Evolutionary conservation across 306 rosid species (phyloP).

Genomic region (Crotalaria pallida): DNA sequence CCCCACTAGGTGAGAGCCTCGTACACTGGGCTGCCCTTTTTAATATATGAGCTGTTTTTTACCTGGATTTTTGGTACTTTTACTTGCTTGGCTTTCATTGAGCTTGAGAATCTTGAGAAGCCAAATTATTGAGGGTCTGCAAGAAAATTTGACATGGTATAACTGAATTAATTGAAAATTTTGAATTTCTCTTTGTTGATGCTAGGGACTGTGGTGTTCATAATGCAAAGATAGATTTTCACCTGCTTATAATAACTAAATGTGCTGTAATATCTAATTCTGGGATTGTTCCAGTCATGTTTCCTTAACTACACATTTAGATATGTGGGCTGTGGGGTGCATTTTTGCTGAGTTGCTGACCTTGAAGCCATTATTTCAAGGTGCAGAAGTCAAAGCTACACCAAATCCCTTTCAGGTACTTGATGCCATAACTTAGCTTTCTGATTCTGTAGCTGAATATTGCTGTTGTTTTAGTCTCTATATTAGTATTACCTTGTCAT

Average conservation of each 20-base stretch:
- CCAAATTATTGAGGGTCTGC: constrained; percentile 2
- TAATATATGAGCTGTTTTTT: too few relatives aligned
- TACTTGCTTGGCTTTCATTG: not conserved
- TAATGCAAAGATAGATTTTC: constrained; percentile 5
- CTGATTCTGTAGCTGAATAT: not conserved
- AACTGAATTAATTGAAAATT: not conserved
- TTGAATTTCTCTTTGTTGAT: not conserved
- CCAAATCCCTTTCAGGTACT: constrained; percentile 90
- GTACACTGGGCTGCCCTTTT: too few relatives aligned
- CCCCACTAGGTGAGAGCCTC: too few relatives aligned
- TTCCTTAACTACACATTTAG: constrained; percentile 46
- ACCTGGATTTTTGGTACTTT: not conserved
- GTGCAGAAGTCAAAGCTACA: constrained; percentile 83
- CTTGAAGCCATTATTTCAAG: constrained; percentile 96
- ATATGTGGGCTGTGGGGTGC: constrained; percentile 99
- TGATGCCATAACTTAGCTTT: constrained; percentile 7
- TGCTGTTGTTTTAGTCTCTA: not conserved
- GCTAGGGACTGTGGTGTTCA: constrained; percentile 8
- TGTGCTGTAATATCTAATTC: constrained; percentile 1
- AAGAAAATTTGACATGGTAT: constrained; percentile 15
- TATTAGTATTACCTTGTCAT: constrained; percentile 6
- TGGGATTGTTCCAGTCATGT: constrained; percentile 7
- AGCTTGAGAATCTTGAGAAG: constrained; percentile 22
- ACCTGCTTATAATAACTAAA: not conserved
- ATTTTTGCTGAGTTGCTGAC: constrained; percentile 98